These are phyloP conservation scores for Proliferodiscus dingleyae DNA, from an alignment of 2,329 filamentous ascomycete genomes.

Conservation along the genomic window DNA sequence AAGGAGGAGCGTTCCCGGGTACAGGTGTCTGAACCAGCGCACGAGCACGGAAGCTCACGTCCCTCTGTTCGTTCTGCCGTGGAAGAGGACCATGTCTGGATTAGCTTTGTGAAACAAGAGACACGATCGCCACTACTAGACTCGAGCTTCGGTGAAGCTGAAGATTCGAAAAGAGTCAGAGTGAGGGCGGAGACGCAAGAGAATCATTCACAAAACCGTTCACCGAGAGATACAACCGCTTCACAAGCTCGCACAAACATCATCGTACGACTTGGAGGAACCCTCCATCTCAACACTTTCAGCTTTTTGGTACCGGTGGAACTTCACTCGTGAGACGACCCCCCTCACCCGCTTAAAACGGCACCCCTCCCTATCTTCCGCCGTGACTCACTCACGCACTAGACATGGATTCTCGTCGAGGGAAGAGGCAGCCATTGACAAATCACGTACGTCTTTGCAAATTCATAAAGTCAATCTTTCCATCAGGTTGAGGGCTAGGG, in stretches of 20 bases:
- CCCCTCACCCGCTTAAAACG: neutral
- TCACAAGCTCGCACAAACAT: neutral
- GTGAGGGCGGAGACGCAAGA: neutral
- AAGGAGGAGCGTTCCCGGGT: conserved; percentile 87
- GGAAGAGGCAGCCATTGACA: conserved; percentile 11
- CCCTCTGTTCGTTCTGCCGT: conserved; percentile 3
- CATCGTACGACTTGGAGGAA: too few relatives aligned
- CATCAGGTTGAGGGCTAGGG: neutral
- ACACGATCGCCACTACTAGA: neutral
- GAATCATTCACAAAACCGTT: neutral
- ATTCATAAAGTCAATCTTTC: neutral
- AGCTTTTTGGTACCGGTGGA: too few relatives aligned
- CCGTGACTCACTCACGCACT: conserved; percentile 11
- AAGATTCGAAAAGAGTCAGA: neutral
- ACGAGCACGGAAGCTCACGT: neutral
- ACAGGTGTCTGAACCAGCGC: conserved; percentile 57
- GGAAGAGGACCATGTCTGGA: neutral
- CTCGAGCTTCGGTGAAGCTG: neutral
- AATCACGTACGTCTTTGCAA: conserved; percentile 7
- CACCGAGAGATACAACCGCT: neutral
- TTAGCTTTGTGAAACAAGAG: neutral
- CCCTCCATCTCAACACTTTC: too few relatives aligned
- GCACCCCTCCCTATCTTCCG: neutral
- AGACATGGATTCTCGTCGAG: conserved; percentile 1
- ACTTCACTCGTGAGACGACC: too few relatives aligned